Base-by-base conservation (phyloP, 208 protist genomes). In the Trypanosoma vivax region DNA sequence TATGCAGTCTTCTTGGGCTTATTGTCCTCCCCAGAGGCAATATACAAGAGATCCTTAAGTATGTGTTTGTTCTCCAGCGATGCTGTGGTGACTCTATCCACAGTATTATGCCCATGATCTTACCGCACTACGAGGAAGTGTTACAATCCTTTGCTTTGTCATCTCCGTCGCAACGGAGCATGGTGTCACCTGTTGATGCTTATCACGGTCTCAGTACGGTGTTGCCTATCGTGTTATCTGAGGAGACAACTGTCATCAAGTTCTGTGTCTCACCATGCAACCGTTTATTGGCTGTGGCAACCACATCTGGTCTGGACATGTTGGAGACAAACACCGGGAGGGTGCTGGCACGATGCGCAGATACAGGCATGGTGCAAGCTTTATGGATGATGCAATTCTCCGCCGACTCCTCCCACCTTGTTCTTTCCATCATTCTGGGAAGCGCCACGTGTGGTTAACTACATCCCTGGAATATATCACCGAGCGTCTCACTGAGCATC, bases 221-320 rank as follows among this genome's bases (percentile, higher is more conserved):
- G 45, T 60, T 89, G 40, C 59, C 67, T 41, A 48, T 87, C 19
- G 57, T 73, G 62, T 56, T 94, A 0, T 52, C 70, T 25, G 82
- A 94, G 51, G 77, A 74, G n/a, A 63, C 56, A 7, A 68, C 54
- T 21, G 72, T 86, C 55, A 60, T 74, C 52, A 73, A 63, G 34
- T 88, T 94, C 46, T 88, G 81, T 60, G 75, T 91, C 16, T 87
- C 74, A 41, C 73, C 72, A n/a, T 76, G 77, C 49, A 65, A 70
- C 5, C 50, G 64, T 23, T 60, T 73, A 18, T 60, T 94, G 33
- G 74, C 79, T 19, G 57, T 73, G 3, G 83, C 78, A 16, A 82
- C 78, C 4, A 40, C 60, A 48, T 62, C 60, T 21, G 60, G 62
- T 2, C 43, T 88, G 5, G 51, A 64, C 23, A 50, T 92, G 18